These are phyloP conservation scores for Teratosphaeria pseudoeucalypti DNA, from an alignment of 2,329 filamentous ascomycete genomes.

Conservation along the genomic window DNA sequence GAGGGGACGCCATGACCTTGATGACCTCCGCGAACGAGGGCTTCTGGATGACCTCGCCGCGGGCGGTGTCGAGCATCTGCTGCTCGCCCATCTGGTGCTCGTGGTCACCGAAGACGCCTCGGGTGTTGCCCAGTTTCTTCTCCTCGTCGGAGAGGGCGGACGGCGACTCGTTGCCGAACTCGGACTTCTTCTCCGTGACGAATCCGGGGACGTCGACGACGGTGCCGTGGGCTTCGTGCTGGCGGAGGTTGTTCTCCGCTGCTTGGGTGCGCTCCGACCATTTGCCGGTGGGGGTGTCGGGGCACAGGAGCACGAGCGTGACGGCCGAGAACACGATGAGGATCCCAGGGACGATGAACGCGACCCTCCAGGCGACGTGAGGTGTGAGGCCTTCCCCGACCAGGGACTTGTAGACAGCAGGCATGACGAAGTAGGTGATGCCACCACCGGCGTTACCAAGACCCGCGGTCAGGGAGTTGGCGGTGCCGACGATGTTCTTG, in stretches of 20 bases:
- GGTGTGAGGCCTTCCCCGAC: conserved; percentile 49
- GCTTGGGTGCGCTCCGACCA: conserved; percentile 64
- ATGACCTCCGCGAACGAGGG: conserved; percentile 51
- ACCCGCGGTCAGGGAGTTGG: conserved; percentile 75
- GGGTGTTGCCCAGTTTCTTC: conserved; percentile 29
- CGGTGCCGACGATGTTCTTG: conserved; percentile 80
- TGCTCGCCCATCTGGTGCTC: conserved; percentile 38
- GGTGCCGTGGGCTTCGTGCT: conserved; percentile 32
- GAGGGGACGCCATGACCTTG: conserved; percentile 51
- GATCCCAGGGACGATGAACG: conserved; percentile 75
- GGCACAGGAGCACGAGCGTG: conserved; percentile 61
- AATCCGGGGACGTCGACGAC: conserved; percentile 43
- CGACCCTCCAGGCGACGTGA: conserved; percentile 69
- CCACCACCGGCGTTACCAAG: conserved; percentile 83
- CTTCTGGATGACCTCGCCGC: conserved; percentile 51
- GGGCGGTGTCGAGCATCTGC: conserved; percentile 46
- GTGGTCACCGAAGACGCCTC: conserved; percentile 27
- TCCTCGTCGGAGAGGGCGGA: conserved; percentile 27
- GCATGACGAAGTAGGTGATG: conserved; percentile 90
- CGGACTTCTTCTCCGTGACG: conserved; percentile 30
- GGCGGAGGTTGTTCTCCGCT: conserved; percentile 43
- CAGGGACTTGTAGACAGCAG: conserved; percentile 73
- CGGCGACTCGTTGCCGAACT: conserved; percentile 15
- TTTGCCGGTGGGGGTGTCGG: conserved; percentile 69
- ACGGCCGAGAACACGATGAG: conserved; percentile 58